A percentile compares a stretch with the other conserved stretches of the same genome.
phyloP scores from a whole-genome alignment of 2,329 filamentous ascomycete species.

The Seiridium unicorne region DNA sequence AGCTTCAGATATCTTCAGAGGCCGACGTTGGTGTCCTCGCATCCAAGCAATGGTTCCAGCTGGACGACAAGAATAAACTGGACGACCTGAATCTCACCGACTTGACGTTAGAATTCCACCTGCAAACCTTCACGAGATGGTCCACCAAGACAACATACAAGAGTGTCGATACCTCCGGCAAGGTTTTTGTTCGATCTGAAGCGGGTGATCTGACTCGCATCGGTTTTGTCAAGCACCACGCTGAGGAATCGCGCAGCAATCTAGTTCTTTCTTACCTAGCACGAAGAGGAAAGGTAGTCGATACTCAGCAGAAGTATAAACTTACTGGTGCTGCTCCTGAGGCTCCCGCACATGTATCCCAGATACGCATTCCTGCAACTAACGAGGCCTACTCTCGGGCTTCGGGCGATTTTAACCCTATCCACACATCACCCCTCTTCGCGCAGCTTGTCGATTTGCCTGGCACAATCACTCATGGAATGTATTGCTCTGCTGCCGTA shows the following conservation, averaged over 20 bases:
- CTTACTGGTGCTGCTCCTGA: conserved; percentile 1
- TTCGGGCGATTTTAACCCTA: conserved; percentile 38
- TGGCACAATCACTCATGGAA: conserved; percentile 38
- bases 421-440: conserved; percentile 35
- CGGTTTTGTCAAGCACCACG: conserved; percentile 90
- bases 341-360: not conserved
- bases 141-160: conserved; percentile 90
- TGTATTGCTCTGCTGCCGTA: conserved; percentile 32
- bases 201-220: conserved; percentile 83
- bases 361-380: conserved; percentile 15
- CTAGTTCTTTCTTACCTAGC: conserved; percentile 93
- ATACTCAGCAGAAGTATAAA: conserved; percentile 49
- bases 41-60: conserved; percentile 94
- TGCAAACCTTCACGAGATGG: conserved; percentile 84
- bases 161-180: conserved; percentile 82
- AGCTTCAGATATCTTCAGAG: conserved; percentile 77
- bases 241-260: conserved; percentile 90
- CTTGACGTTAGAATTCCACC: conserved; percentile 89
- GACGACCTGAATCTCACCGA: conserved; percentile 37
- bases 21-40: conserved; percentile 90
- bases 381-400: conserved; percentile 25
- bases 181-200: conserved; percentile 58
- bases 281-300: conserved; percentile 82
- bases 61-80: conserved; percentile 79
- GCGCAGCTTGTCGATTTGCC: conserved; percentile 32